Percentiles rank a stretch among this genome's conserved stretches.
Conservation (phyloP, 2,329 filamentous ascomycete species). For the Penicillium sp. region DNA sequence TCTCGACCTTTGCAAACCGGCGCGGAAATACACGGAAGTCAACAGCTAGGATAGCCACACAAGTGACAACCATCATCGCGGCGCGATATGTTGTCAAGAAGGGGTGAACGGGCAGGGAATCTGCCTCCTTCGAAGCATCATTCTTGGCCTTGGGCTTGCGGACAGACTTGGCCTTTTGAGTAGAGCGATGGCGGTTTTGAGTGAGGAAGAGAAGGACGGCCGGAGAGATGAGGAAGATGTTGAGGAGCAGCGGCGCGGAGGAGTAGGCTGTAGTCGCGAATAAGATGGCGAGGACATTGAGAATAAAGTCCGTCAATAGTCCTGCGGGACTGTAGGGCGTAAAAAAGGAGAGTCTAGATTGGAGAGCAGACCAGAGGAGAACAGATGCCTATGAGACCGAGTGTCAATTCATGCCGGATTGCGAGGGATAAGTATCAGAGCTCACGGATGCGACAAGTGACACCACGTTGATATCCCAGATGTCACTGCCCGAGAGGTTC, state of each 20-base stretch:
- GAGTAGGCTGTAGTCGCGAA: constrained; percentile 85
- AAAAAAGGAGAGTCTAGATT: constrained; percentile 80
- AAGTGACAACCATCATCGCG: constrained; percentile 85
- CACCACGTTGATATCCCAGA: constrained; percentile 81
- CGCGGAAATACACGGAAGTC: constrained; percentile 91
- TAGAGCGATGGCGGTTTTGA: constrained; percentile 25
- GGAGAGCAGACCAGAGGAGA: constrained; percentile 82
- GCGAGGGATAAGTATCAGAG: not conserved
- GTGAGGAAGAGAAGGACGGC: constrained; percentile 57
- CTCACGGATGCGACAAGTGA: constrained; percentile 78
- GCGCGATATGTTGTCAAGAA: constrained; percentile 91
- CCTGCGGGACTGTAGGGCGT: constrained; percentile 63
- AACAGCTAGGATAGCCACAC: constrained; percentile 88
- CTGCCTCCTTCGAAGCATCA: constrained; percentile 28
- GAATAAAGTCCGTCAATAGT: constrained; percentile 73
- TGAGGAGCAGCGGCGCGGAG: constrained; percentile 66
- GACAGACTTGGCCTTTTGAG: constrained; percentile 35
- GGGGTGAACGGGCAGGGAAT: constrained; percentile 71
- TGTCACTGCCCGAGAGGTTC: constrained; percentile 74
- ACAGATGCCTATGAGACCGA: constrained; percentile 62
- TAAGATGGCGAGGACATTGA: constrained; percentile 77
- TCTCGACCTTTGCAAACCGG: constrained; percentile 95
- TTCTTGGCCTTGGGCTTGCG: constrained; percentile 21
- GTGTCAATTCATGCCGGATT: not conserved
- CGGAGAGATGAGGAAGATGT: constrained; percentile 66